Evolutionary conservation across 768 basidiomycete genomes (phyloP), one percentile per base, ranked within the genome.

Genomic region (Boletus sensibilis): DNA sequence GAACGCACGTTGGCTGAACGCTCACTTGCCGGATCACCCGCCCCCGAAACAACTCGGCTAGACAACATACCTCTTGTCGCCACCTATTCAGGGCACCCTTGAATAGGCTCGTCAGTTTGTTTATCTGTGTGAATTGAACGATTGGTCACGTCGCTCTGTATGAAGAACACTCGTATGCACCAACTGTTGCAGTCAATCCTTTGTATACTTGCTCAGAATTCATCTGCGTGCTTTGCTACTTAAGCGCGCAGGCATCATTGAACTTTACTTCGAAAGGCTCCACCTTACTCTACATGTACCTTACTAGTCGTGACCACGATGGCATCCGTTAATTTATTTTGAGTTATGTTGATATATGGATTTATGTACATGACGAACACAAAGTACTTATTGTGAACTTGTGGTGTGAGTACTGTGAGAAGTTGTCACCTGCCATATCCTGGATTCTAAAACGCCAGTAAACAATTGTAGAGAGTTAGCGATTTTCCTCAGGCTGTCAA

Each of bases 1-100:
- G 77, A 78, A 52, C 66, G 66, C 33, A 78, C 78, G 4, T 59
- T 74, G 13, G 68, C 71, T 41, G 77, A 79, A 56, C 75, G 76
- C 31, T 78, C 77, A 20, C 68, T 70, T 31, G 72, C 78, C 2
- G 75, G 76, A 29, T 76, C 78, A 11, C 78, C 78, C 4, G 59
- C 52, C 7, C 66, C 62, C n/a, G 73, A 68, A 52, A 55, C 44
- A n/a, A 59, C 50, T 43, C 62, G 64, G 57, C 75, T 52, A 71
- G 78, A 56, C 79, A 81, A 37, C 72, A 82, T 61, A 78, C 83
- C 69, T 45, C 61, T 74, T 42, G 62, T 70, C 38, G 61, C 62
- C 56, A 65, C 60, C 37, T 64, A 37, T 38, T 48, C 65, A 54
- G 61, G 60, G n/a, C n/a, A 58, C 33, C 60, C 52, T 25, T 61